These are phyloP conservation scores for Gymnopilus junonius DNA, from an alignment of 768 basidiomycete species.

Conservation along the genomic window DNA sequence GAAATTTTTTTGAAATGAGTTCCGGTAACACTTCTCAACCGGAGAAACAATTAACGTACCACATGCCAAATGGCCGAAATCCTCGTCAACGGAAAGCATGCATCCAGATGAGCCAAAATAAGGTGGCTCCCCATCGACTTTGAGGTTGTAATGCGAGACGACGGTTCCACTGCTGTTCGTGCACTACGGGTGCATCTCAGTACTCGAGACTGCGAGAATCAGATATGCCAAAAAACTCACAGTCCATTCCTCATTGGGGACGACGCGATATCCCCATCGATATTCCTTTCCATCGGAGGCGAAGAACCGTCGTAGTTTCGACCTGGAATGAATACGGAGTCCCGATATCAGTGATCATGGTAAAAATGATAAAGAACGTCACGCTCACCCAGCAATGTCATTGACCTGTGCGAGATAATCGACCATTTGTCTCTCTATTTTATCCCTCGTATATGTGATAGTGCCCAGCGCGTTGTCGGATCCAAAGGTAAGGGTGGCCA, in stretches of 20 bases:
- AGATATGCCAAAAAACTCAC: constrained; percentile 41
- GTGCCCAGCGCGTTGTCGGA: constrained; percentile 53
- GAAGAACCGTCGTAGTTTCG: constrained; percentile 52
- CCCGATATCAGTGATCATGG: not conserved
- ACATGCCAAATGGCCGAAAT: constrained; percentile 55
- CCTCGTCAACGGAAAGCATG: constrained; percentile 66
- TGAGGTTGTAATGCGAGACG: constrained; percentile 66
- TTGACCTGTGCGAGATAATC: constrained; percentile 54
- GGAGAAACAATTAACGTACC: constrained; percentile 42
- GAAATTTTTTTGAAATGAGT: constrained; percentile 6
- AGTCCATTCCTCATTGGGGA: constrained; percentile 64
- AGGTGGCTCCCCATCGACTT: constrained; percentile 55
- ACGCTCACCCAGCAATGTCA: constrained; percentile 44
- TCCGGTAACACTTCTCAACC: not conserved
- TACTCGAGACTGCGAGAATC: not conserved
- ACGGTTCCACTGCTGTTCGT: constrained; percentile 52
- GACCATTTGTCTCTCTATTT: constrained; percentile 48
- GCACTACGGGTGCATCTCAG: constrained; percentile 44
- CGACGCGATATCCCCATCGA: constrained; percentile 56
- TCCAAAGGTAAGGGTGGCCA: constrained; percentile 57
- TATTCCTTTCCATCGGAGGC: constrained; percentile 67
- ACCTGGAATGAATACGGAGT: constrained; percentile 32
- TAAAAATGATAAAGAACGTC: not conserved
- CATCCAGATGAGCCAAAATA: constrained; percentile 62
- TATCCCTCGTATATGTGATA: constrained; percentile 40